A percentile compares a stretch with the other conserved stretches of the same genome.
These are phyloP conservation scores for Rhododendron mucronatum DNA, from an alignment of 148 eudicot species.

Conservation along the genomic window DNA sequence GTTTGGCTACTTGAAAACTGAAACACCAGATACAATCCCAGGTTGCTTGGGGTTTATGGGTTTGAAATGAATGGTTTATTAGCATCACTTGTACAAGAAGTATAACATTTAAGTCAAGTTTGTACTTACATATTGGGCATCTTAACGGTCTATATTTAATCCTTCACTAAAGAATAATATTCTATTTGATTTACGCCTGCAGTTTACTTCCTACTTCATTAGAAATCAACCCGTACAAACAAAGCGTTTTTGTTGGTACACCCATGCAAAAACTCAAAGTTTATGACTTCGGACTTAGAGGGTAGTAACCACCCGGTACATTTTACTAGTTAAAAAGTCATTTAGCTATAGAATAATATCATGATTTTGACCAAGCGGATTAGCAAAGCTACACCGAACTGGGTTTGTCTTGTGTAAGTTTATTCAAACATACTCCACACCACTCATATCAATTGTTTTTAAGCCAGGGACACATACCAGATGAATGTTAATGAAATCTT, in stretches of 20 bases:
- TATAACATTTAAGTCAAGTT: background rate
- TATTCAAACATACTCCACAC: background rate
- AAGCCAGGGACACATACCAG: constrained; percentile 53
- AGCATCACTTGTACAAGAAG: background rate
- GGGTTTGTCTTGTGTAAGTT: background rate
- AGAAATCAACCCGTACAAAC: background rate
- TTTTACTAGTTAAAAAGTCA: background rate
- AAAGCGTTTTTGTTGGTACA: background rate
- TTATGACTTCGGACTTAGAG: background rate
- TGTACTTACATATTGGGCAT: background rate
- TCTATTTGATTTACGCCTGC: background rate
- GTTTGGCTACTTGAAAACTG: background rate
- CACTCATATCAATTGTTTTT: background rate
- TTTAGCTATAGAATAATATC: background rate
- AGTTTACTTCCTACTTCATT: background rate
- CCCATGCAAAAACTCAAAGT: background rate
- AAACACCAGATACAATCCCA: background rate
- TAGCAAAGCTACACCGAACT: background rate
- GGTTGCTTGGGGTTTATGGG: background rate
- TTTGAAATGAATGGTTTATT: background rate
- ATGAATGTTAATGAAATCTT: constrained; percentile 94
- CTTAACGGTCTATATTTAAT: background rate
- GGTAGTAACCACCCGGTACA: background rate
- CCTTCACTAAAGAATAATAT: background rate
- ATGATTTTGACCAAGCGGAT: background rate